phyloP scores from a whole-genome alignment of 768 basidiomycete species.

The Termitomyces sp. region DNA sequence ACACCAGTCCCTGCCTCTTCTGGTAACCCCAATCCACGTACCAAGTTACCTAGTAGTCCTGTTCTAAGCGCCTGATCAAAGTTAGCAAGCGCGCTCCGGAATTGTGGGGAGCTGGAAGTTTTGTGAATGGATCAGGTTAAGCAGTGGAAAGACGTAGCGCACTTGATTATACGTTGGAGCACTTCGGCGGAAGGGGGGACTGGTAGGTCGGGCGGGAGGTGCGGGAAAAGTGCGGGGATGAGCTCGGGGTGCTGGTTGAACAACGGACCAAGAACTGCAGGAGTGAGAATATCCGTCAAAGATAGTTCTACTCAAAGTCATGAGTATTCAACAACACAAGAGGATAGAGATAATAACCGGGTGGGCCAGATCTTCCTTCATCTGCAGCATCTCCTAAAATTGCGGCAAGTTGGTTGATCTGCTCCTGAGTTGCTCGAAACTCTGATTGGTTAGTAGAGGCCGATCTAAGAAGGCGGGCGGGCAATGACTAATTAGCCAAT shows the following conservation, averaged over 20 bases:
- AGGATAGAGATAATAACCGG: slow-evolving; percentile 23
- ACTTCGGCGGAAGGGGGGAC: slow-evolving; percentile 63
- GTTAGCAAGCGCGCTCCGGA: slow-evolving; percentile 71
- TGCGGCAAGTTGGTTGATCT: slow-evolving; percentile 56
- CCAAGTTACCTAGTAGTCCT: slow-evolving; percentile 70
- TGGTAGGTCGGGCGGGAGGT: slow-evolving; percentile 76
- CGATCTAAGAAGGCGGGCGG: background rate
- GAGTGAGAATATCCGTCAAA: slow-evolving; percentile 72
- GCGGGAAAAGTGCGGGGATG: slow-evolving; percentile 66
- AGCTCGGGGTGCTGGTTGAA: slow-evolving; percentile 68
- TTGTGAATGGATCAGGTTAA: background rate
- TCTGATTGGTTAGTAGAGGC: slow-evolving; percentile 15
- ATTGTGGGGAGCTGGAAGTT: slow-evolving; percentile 61
- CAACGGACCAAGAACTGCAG: slow-evolving; percentile 65
- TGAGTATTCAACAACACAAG: background rate
- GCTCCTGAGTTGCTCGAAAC: slow-evolving; percentile 53
- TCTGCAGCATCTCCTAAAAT: slow-evolving; percentile 44
- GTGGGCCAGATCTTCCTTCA: slow-evolving; percentile 21
- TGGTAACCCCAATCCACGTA: slow-evolving; percentile 75
- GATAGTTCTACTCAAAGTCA: slow-evolving; percentile 43
- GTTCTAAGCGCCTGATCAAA: slow-evolving; percentile 84
- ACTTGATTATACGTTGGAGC: slow-evolving; percentile 69
- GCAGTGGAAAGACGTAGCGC: slow-evolving; percentile 4
- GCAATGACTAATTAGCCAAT: background rate
- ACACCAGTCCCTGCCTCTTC: slow-evolving; percentile 88